Evolutionary conservation across 352 stramenopile species (phyloP), one percentile per base, ranked within the genome.

Genomic region (Globisporangium okanoganense): DNA sequence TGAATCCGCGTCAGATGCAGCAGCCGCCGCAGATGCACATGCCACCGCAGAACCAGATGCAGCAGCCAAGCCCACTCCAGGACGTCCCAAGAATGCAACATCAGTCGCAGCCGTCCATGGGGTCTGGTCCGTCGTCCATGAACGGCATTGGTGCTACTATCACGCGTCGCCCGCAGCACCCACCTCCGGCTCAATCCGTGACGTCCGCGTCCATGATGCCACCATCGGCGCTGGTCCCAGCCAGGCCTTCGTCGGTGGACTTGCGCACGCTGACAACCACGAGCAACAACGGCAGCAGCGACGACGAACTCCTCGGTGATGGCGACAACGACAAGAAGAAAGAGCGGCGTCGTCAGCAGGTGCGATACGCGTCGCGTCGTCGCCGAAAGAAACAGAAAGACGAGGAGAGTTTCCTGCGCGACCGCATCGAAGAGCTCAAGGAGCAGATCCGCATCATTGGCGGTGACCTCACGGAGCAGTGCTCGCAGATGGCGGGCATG

Each of bases 301-400:
- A 88, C 24, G 77, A 89, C 12, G 82, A 88, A 14, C 61, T 62
- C 0, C 63, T 82, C 61, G 69, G 67, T 1, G 79, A 89, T 33
- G 78, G 87, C 29, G 76, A 87, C 55, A 61, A 52, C 22, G 74
- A 78, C 64, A 89, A 92, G 69, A 93, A 93, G 72, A 91, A 90
- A 61, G 84, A 93, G 61, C 81, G 82, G 2, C 82, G 84, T 43
- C 79, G 79, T 47, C 76, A 88, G 65, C 84, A 93, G 61, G 84
- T 93, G 9, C 82, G 84, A 38, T 88, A 90, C 56, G 84, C 84
- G 44, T 93, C 84, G 55, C 80, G 79, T 41, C 81, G 82, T 35
- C 84, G 84, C 51, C 84, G 84, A 56, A 88, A 90, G 61, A 94
- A 94, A 72, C 84, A 90, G 53, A 91, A 92, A 52, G 82, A 94